Conservation (phyloP, 768 basidiomycete genomes). For the Tricholoma terreum region DNA sequence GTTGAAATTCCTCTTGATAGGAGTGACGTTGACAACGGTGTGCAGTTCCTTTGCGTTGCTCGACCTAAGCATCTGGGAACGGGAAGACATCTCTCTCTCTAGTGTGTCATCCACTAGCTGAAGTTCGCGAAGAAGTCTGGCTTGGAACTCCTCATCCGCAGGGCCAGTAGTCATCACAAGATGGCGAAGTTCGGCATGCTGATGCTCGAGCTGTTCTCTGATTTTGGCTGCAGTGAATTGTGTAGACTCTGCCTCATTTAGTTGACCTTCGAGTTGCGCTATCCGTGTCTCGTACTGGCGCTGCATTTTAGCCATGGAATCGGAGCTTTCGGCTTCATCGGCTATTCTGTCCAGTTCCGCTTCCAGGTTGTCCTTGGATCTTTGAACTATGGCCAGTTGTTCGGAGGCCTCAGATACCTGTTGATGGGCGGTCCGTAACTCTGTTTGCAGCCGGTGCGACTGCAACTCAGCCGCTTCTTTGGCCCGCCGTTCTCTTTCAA, state of each 20-base stretch:
- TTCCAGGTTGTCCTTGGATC: slow-evolving; percentile 66
- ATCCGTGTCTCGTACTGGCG: slow-evolving; percentile 65
- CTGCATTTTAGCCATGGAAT: slow-evolving; percentile 56
- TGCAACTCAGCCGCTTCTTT: slow-evolving; percentile 67
- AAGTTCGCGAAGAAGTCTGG: slow-evolving; percentile 59
- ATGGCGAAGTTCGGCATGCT: slow-evolving; percentile 71
- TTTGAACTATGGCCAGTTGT: slow-evolving; percentile 49
- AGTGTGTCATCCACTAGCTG: slow-evolving; percentile 58
- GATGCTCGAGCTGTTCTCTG: slow-evolving; percentile 59
- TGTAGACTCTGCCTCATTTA: slow-evolving; percentile 54
- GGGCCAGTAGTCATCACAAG: slow-evolving; percentile 56
- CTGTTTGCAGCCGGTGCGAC: slow-evolving; percentile 55
- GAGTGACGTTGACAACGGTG: slow-evolving; percentile 43
- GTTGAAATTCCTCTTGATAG: slow-evolving; percentile 38
- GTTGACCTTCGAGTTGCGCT: slow-evolving; percentile 55
- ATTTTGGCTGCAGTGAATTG: slow-evolving; percentile 51
- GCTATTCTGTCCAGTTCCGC: slow-evolving; percentile 63
- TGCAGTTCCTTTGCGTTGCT: slow-evolving; percentile 35
- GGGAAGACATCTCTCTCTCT: slow-evolving; percentile 45
- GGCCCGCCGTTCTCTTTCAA: slow-evolving; percentile 65
- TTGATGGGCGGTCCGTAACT: slow-evolving; percentile 52
- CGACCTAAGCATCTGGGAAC: slow-evolving; percentile 31
- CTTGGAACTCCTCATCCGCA: slow-evolving; percentile 59
- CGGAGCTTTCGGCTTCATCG: slow-evolving; percentile 51
- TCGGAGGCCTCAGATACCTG: slow-evolving; percentile 57